Evolutionary conservation across 2,329 filamentous ascomycete genomes (phyloP), one percentile per base, ranked within the genome.

Genomic region (Fusarium phyllophilum): DNA sequence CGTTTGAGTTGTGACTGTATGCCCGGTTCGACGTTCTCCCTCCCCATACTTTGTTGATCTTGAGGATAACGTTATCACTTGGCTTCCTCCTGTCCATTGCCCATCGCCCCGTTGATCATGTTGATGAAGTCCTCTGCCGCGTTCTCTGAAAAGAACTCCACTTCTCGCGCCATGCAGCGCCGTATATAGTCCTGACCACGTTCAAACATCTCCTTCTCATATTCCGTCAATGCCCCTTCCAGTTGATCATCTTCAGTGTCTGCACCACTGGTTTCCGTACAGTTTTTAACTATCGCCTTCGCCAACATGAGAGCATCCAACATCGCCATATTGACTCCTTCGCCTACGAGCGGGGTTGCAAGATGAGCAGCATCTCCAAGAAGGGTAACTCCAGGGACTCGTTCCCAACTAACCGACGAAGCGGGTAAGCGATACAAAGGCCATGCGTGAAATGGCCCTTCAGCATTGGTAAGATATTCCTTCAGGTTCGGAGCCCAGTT

Each of bases 301-400:
- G 68, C 45, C 7, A 90, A 78, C 20, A 85, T 79, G n/a, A 87
- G 72, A 1, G 86, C 81, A 75, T 90, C 88, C 41, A 80, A 77
- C 84, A 90, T 85, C 1, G 84, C 87, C 6, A 85, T 74, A 70
- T 90, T 89, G 42, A 89, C 87, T 3, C 88, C 88, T 55, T 88
- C 87, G 7, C 88, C 88, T 0, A 84, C 84, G 64, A 84, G 86
- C 0, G 86, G 85, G 8, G 84, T 84, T 83, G 88, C 87, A 18
- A 89, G 72, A 76, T 90, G 88, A 13, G 87, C 88, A 2, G 88
- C 86, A 72, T 90, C 88, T 7, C 88, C 88, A 24, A 90, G 77
- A 18, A 90, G 78, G 0, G 88, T 87, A 8, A 85, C 80, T 7
- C 86, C 85, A 1, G 80, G 42, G 8, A 78, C 75, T 17, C 81